These are phyloP conservation scores for Colletotrichum chrysophilum DNA, from an alignment of 2,329 filamentous ascomycete species.

Conservation along the genomic window DNA sequence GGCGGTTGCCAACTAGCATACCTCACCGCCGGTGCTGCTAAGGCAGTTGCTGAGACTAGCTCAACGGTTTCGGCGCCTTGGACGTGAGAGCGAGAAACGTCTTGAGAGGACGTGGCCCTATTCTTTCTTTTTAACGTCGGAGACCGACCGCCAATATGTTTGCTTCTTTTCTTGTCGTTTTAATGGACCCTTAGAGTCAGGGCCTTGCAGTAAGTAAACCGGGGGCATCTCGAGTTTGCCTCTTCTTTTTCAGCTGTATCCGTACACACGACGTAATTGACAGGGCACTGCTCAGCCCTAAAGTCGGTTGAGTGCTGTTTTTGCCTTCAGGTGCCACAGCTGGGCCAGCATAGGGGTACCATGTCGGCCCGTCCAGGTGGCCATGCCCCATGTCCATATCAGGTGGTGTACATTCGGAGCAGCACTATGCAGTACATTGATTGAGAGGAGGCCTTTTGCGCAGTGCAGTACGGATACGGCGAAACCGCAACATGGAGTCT, in stretches of 20 bases:
- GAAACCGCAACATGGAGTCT: background rate
- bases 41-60: background rate
- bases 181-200: background rate
- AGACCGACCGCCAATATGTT: background rate
- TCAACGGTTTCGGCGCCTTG: background rate
- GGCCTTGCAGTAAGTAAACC: background rate
- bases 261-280: background rate
- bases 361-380: background rate
- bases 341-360: background rate
- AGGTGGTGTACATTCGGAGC: background rate
- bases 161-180: background rate
- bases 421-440: background rate
- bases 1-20: background rate
- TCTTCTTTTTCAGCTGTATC: background rate
- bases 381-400: background rate
- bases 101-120: background rate
- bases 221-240: background rate
- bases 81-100: background rate
- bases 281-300: constrained; percentile 16
- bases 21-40: background rate
- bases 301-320: background rate
- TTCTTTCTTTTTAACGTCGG: background rate
- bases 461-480: background rate
- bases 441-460: background rate
- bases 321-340: background rate